A percentile compares a stretch with the other conserved stretches of the same genome.
phyloP scores from a whole-genome alignment of 148 eudicot genomes.

The Amaranthus hypochondriacus region DNA sequence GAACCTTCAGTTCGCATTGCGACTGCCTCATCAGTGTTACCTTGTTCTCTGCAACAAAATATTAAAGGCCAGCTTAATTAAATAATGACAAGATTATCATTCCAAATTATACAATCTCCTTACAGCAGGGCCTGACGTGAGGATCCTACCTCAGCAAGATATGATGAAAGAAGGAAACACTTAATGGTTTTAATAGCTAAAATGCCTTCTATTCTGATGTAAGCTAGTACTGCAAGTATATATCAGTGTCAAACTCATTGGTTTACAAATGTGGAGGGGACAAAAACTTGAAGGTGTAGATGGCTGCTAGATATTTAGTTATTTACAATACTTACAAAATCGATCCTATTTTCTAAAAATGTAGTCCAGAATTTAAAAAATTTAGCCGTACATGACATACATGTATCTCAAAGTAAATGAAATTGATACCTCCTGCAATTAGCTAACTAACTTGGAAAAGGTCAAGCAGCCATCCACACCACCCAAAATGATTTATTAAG shows the following conservation, averaged over 20 bases:
- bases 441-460: background rate
- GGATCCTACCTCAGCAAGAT: background rate
- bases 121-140: background rate
- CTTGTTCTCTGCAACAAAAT: slow-evolving; percentile 47
- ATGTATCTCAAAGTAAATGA: background rate
- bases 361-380: background rate
- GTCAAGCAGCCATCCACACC: too few species aligned
- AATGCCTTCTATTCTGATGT: background rate
- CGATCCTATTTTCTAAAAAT: background rate
- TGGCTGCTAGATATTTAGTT: background rate
- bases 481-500: too few species aligned
- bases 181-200: background rate
- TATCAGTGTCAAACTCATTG: background rate
- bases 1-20: slow-evolving; percentile 25
- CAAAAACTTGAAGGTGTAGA: background rate
- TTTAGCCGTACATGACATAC: background rate
- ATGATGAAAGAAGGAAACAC: background rate
- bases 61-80: background rate
- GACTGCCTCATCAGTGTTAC: slow-evolving; percentile 23
- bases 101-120: background rate
- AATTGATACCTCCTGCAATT: background rate
- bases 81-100: background rate
- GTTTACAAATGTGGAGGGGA: background rate
- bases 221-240: background rate
- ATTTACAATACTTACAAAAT: background rate